phyloP scores from a whole-genome alignment of 805 yeast species.

The Candida broadrunensis region DNA sequence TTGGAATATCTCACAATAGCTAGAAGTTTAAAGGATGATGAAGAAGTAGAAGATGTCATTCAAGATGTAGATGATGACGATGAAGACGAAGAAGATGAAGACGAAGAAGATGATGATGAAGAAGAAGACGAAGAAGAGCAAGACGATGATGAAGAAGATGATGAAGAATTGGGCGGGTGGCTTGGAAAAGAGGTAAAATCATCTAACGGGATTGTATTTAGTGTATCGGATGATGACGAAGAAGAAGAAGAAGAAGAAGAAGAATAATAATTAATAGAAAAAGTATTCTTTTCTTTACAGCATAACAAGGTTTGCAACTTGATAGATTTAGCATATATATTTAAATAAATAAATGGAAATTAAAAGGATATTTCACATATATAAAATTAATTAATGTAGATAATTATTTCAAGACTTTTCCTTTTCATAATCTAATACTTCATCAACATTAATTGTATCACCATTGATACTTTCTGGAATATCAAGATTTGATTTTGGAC shows the following conservation, averaged over 20 bases:
- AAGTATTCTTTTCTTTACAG: too few species aligned
- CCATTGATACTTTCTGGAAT: background rate
- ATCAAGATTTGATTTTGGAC: slow-evolving; percentile 38
- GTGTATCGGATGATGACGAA: slow-evolving; percentile 6
- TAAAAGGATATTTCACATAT: too few species aligned
- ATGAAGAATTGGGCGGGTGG: slow-evolving; percentile 32
- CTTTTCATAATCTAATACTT: background rate
- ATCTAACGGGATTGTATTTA: slow-evolving; percentile 10
- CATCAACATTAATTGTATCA: background rate
- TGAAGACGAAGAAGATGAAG: slow-evolving; percentile 28
- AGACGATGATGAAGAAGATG: slow-evolving; percentile 24
- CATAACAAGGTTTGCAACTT: too few species aligned
- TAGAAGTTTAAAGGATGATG: slow-evolving; percentile 14
- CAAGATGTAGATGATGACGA: slow-evolving; percentile 22
- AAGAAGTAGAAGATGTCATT: slow-evolving; percentile 15
- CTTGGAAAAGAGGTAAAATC: slow-evolving; percentile 15
- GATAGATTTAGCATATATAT: too few species aligned
- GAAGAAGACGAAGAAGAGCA: slow-evolving; percentile 25
- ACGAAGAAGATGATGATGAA: slow-evolving; percentile 22
- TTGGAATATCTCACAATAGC: slow-evolving; percentile 47
- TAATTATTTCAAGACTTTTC: too few species aligned
- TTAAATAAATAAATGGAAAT: too few species aligned
- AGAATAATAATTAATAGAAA: too few species aligned
- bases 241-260: slow-evolving; percentile 7
- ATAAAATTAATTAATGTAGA: background rate